Conservation (phyloP, 495 filamentous ascomycete genomes). For the Hypoxylon perforatum region DNA sequence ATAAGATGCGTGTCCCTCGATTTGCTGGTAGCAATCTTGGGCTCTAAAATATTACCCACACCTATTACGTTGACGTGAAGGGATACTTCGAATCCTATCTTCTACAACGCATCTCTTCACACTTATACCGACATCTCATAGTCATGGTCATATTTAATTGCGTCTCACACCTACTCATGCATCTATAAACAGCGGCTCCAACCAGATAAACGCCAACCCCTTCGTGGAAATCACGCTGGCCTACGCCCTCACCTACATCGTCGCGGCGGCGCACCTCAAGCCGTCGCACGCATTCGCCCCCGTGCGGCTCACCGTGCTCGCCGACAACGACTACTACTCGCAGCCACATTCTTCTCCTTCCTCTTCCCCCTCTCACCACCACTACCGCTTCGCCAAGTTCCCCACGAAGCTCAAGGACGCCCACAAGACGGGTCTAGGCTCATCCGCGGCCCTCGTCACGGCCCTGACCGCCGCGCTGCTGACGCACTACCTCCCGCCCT, state of each 20-base stretch:
- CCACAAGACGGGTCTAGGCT: slow-evolving; percentile 96
- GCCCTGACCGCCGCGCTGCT: slow-evolving; percentile 85
- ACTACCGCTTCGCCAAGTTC: slow-evolving; percentile 77
- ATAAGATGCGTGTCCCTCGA: not conserved
- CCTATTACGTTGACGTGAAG: too few species aligned
- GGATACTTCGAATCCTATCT: not conserved
- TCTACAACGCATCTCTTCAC: not conserved
- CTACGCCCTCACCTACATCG: slow-evolving; percentile 87
- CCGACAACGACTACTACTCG: slow-evolving; percentile 97
- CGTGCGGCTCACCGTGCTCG: slow-evolving; percentile 84
- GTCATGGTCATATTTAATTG: not conserved
- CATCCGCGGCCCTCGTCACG: slow-evolving; percentile 95
- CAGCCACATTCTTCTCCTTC: slow-evolving; percentile 58
- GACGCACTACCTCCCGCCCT: slow-evolving; percentile 76
- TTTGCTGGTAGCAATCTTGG: too few species aligned
- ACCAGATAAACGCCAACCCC: slow-evolving; percentile 65
- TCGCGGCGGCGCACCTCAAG: slow-evolving; percentile 62
- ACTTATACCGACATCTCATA: slow-evolving; percentile 21
- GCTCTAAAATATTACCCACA: too few species aligned
- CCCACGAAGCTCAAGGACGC: slow-evolving; percentile 77
- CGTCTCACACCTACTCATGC: slow-evolving; percentile 14
- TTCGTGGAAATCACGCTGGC: slow-evolving; percentile 92
- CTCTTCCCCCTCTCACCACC: slow-evolving; percentile 1
- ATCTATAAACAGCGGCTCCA: slow-evolving; percentile 41
- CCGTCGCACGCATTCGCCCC: slow-evolving; percentile 70